A percentile compares a stretch with the other conserved stretches of the same genome.
phyloP scores from a whole-genome alignment of 1,139 yeast species.

The Yamadazyma siamensis region DNA sequence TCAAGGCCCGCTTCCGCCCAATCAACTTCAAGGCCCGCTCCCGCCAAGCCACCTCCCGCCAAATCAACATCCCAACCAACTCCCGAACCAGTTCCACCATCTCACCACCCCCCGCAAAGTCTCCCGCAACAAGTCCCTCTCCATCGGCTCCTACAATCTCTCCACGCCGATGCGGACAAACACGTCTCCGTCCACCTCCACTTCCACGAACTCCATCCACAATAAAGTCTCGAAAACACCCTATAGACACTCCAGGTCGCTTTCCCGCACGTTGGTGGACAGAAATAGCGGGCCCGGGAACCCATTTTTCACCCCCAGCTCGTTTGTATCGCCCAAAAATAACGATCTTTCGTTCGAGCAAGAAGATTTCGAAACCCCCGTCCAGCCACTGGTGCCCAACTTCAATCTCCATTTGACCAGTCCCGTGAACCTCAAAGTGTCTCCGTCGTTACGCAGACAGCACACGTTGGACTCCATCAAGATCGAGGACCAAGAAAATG shows the following conservation, averaged over 20 bases:
- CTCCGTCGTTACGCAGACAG: slow-evolving; percentile 16
- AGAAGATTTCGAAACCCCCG: slow-evolving; percentile 31
- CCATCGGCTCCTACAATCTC: slow-evolving; percentile 13
- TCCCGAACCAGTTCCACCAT: slow-evolving; percentile 1
- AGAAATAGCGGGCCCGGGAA: slow-evolving; percentile 22
- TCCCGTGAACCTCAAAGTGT: slow-evolving; percentile 6
- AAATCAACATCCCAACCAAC: not conserved
- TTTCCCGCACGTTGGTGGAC: slow-evolving; percentile 13
- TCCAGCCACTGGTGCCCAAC: slow-evolving; percentile 17
- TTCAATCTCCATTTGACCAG: slow-evolving; percentile 10
- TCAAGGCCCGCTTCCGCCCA: slow-evolving; percentile 7
- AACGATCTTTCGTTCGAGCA: slow-evolving; percentile 24
- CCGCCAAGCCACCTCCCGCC: slow-evolving; percentile 7
- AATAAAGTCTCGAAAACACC: slow-evolving; percentile 14
- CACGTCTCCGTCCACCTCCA: slow-evolving; percentile 12
- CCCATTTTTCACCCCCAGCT: slow-evolving; percentile 39
- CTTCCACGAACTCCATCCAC: slow-evolving; percentile 1
- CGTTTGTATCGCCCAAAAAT: slow-evolving; percentile 39
- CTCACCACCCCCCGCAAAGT: slow-evolving; percentile 13
- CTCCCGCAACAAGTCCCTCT: slow-evolving; percentile 13
- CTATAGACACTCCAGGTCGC: slow-evolving; percentile 17
- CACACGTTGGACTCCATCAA: slow-evolving; percentile 31
- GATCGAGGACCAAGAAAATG: slow-evolving; percentile 43
- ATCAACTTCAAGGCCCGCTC: not conserved
- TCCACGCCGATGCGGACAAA: slow-evolving; percentile 23